phyloP scores from a whole-genome alignment of 352 stramenopile species.

The Plasmopara halstedii region DNA sequence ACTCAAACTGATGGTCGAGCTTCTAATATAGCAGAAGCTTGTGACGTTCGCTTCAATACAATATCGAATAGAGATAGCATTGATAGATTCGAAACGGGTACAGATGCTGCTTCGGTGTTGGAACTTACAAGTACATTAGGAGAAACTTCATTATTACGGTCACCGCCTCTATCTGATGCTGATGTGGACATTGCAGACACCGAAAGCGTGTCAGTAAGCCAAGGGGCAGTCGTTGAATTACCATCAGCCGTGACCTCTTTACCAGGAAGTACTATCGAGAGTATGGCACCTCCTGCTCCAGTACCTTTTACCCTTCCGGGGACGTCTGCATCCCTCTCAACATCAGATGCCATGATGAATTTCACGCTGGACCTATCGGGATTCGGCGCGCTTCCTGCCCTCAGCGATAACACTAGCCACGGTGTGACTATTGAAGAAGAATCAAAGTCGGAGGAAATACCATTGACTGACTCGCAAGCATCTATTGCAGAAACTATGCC shows the following conservation, averaged over 20 bases:
- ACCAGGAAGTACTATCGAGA: slow-evolving; percentile 5
- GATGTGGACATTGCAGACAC: slow-evolving; percentile 38
- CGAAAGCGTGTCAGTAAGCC: slow-evolving; percentile 18
- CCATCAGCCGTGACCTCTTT: slow-evolving; percentile 1
- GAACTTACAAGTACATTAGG: slow-evolving; percentile 79
- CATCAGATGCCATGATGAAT: slow-evolving; percentile 54
- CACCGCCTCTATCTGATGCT: slow-evolving; percentile 45
- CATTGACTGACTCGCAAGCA: slow-evolving; percentile 11
- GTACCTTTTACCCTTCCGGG: slow-evolving; percentile 8
- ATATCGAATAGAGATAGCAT: slow-evolving; percentile 4
- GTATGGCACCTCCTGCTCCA: slow-evolving; percentile 22
- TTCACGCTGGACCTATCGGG: slow-evolving; percentile 77
- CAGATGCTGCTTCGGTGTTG: slow-evolving; percentile 69
- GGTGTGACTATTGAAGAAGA: slow-evolving; percentile 19
- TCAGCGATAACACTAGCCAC: slow-evolving; percentile 4
- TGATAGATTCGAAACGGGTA: slow-evolving; percentile 14
- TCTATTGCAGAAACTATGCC: slow-evolving; percentile 13
- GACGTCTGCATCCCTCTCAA: slow-evolving; percentile 6
- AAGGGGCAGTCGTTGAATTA: slow-evolving; percentile 7
- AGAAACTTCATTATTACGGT: slow-evolving; percentile 73
- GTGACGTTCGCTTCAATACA: neutral
- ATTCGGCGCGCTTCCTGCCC: slow-evolving; percentile 20
- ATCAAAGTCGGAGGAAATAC: slow-evolving; percentile 26
- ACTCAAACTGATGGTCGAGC: slow-evolving; percentile 24
- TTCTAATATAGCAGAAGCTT: slow-evolving; percentile 5